phyloP scores from a whole-genome alignment of 495 filamentous ascomycete species.

The Penicillium malachiteum region DNA sequence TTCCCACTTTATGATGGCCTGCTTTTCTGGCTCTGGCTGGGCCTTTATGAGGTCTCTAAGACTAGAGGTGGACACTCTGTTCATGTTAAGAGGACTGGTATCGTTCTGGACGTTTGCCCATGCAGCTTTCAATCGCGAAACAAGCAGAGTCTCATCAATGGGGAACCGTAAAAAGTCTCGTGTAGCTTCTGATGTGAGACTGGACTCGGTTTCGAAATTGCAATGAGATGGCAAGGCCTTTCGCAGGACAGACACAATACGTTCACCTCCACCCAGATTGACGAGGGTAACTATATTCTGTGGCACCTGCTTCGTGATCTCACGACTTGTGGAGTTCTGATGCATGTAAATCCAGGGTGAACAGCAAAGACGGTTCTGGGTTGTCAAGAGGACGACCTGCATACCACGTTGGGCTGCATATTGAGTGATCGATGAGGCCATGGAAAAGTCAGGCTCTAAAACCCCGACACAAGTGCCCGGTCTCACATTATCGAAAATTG shows the following conservation, averaged over 20 bases:
- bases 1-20: conserved; percentile 17
- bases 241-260: conserved; percentile 1
- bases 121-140: conserved; percentile 6
- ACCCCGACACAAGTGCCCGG: conserved; percentile 15
- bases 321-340: conserved; percentile 11
- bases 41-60: conserved; percentile 12
- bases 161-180: not conserved
- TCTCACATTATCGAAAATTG: conserved; percentile 7
- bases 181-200: conserved; percentile 6
- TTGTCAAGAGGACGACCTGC: conserved; percentile 19
- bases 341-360: conserved; percentile 23
- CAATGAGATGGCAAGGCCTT: conserved; percentile 9
- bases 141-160: not conserved
- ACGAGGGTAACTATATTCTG: conserved; percentile 14
- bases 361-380: conserved; percentile 5
- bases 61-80: conserved; percentile 4
- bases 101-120: conserved; percentile 9
- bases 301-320: conserved; percentile 14
- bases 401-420: conserved; percentile 15
- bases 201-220: conserved; percentile 12
- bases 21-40: not conserved
- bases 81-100: conserved; percentile 7
- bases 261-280: conserved; percentile 6
- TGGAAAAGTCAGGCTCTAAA: conserved; percentile 22
- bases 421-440: conserved; percentile 12